These are phyloP conservation scores for Amanita rubescens DNA, from an alignment of 768 basidiomycete species.

Conservation along the genomic window DNA sequence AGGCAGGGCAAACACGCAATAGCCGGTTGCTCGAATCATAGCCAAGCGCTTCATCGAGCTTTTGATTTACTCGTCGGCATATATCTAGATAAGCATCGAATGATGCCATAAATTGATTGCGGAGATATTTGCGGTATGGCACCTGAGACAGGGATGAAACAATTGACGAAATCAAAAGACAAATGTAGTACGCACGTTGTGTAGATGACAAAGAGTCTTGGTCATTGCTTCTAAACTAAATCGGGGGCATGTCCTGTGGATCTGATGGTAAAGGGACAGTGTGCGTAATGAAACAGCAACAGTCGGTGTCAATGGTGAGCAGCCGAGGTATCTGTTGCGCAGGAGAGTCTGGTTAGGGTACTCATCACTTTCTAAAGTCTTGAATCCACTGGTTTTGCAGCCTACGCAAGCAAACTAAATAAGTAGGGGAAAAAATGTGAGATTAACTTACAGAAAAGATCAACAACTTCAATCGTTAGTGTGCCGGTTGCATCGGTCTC, in stretches of 20 bases:
- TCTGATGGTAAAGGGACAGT: constrained; percentile 18
- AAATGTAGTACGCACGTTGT: constrained; percentile 9
- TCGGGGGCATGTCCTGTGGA: constrained; percentile 17
- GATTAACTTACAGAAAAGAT: too few species aligned
- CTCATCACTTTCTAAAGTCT: background rate
- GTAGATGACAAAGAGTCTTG: constrained; percentile 12
- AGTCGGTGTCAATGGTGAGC: constrained; percentile 11
- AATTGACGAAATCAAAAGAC: background rate
- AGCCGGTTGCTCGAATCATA: background rate
- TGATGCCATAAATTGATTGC: constrained; percentile 7
- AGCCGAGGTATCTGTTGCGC: constrained; percentile 16
- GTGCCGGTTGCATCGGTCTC: too few species aligned
- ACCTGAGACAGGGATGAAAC: background rate
- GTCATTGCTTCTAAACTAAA: constrained; percentile 16
- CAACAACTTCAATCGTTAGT: too few species aligned
- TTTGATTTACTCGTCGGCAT: background rate
- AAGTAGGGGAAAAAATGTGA: too few species aligned
- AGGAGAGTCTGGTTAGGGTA: constrained; percentile 14
- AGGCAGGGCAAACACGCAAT: background rate
- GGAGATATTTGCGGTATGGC: constrained; percentile 3
- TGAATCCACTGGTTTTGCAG: too few species aligned
- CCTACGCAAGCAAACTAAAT: too few species aligned
- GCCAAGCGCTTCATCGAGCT: background rate
- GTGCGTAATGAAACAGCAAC: constrained; percentile 13
- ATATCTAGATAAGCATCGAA: constrained; percentile 13